Percentiles rank a stretch among this genome's conserved stretches.
Conservation (phyloP, 768 basidiomycete species). For the Paxillus rubicundulus region DNA sequence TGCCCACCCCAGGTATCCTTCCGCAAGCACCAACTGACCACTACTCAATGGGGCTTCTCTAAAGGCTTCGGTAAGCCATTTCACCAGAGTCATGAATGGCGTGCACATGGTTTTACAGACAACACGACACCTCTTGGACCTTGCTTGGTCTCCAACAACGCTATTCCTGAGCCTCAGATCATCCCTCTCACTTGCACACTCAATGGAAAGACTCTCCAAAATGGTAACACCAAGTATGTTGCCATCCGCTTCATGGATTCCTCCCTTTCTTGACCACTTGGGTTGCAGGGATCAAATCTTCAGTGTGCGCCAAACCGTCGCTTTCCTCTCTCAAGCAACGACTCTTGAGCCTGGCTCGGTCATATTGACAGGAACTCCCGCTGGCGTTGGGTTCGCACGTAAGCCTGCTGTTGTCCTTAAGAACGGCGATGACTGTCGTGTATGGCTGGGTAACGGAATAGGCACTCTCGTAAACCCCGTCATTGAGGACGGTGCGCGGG, state of each 20-base stretch:
- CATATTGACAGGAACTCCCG: constrained; percentile 81
- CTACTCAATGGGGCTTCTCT: constrained; percentile 85
- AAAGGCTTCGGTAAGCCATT: constrained; percentile 71
- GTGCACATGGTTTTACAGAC: constrained; percentile 15
- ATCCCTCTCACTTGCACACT: constrained; percentile 60
- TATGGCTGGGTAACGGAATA: constrained; percentile 70
- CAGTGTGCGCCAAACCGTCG: constrained; percentile 68
- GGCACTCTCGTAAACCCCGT: constrained; percentile 81
- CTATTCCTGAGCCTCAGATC: constrained; percentile 64
- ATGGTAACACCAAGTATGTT: constrained; percentile 70
- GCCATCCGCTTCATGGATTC: neutral
- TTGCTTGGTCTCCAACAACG: constrained; percentile 64
- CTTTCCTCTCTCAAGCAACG: constrained; percentile 82
- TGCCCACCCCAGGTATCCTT: constrained; percentile 53
- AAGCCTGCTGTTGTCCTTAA: constrained; percentile 69
- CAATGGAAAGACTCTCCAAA: constrained; percentile 68
- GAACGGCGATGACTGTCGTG: constrained; percentile 67
- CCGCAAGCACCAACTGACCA: constrained; percentile 76
- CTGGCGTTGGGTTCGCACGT: constrained; percentile 77
- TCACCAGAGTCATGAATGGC: neutral
- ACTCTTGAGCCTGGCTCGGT: constrained; percentile 79
- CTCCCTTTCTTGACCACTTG: neutral
- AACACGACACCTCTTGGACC: constrained; percentile 70
- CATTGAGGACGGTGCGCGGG: constrained; percentile 55
- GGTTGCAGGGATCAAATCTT: constrained; percentile 73